Evolutionary conservation across 2,329 filamentous ascomycete genomes (phyloP).

Genomic region (Chaetomium globosum): DNA sequence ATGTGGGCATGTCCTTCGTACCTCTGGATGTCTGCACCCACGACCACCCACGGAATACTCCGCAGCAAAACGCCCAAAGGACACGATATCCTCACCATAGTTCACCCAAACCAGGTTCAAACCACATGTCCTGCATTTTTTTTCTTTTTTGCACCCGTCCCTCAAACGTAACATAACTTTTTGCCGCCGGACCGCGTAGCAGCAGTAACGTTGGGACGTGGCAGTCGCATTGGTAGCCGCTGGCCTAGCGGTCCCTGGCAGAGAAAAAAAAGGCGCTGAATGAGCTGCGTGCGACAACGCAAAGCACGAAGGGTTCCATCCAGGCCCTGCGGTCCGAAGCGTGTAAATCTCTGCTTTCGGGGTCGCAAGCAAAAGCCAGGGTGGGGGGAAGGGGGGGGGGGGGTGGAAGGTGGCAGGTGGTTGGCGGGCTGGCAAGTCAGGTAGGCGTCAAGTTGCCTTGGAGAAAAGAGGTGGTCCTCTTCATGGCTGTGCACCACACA

Average conservation of each 20-base stretch:
- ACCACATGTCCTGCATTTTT: constrained; percentile 12
- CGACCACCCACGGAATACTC: not conserved
- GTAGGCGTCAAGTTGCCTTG: not conserved
- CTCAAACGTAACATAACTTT: not conserved
- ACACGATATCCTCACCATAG: constrained; percentile 21
- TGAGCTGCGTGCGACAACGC: not conserved
- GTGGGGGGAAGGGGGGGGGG: constrained; percentile 7
- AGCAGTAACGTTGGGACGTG: not conserved
- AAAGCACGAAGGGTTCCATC: constrained; percentile 32
- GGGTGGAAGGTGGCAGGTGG: no score
- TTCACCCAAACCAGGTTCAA: constrained; percentile 10
- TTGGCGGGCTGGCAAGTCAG: no score
- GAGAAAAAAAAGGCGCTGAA: not conserved
- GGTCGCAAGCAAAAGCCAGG: constrained; percentile 9
- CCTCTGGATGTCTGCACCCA: not conserved
- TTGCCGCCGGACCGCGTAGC: not conserved
- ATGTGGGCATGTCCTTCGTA: no score
- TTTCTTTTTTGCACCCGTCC: not conserved
- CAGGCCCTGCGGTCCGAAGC: constrained; percentile 34
- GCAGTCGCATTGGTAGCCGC: constrained; percentile 4
- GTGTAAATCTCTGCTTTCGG: constrained; percentile 22
- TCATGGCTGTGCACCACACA: not conserved
- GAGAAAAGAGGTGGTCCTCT: not conserved
- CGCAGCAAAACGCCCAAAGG: constrained; percentile 4
- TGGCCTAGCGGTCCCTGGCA: not conserved